Conservation (phyloP, 2,329 filamentous ascomycete genomes). For the Paraconiothyrium brasiliense region DNA sequence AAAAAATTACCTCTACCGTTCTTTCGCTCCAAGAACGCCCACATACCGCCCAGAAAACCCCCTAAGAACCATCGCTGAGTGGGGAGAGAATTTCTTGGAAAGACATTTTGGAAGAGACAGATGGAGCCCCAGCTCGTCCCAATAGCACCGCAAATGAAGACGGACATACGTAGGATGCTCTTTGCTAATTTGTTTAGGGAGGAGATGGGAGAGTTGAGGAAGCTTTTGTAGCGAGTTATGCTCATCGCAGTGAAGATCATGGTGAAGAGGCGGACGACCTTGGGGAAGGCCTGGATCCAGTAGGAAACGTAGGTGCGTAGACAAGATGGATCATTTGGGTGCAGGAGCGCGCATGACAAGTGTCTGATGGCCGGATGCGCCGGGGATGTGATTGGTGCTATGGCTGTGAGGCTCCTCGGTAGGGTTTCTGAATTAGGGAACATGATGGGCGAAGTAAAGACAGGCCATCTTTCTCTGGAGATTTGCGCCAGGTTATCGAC, state of each 20-base stretch:
- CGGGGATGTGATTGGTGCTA: slow-evolving; percentile 80
- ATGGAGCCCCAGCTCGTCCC: slow-evolving; percentile 88
- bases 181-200: slow-evolving; percentile 73
- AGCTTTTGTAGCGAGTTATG: slow-evolving; percentile 71
- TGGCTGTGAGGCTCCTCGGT: slow-evolving; percentile 69
- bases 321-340: slow-evolving; percentile 88
- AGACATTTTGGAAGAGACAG: slow-evolving; percentile 83
- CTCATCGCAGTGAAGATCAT: slow-evolving; percentile 77
- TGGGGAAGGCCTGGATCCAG: slow-evolving; percentile 84
- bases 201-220: slow-evolving; percentile 75
- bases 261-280: slow-evolving; percentile 79
- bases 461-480: slow-evolving; percentile 85
- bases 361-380: slow-evolving; percentile 88
- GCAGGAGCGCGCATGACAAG: slow-evolving; percentile 88
- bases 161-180: slow-evolving; percentile 75
- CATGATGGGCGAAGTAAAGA: slow-evolving; percentile 85
- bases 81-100: slow-evolving; percentile 78
- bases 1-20: slow-evolving; percentile 72
- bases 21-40: slow-evolving; percentile 78
- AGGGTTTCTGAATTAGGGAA: slow-evolving; percentile 76
- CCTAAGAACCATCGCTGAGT: slow-evolving; percentile 90
- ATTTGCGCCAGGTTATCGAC: slow-evolving; percentile 84
- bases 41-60: slow-evolving; percentile 84
- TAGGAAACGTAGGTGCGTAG: slow-evolving; percentile 86
- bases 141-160: slow-evolving; percentile 83